Conservation (phyloP, 75 land plant species). For the Ceratopteris richardii region DNA sequence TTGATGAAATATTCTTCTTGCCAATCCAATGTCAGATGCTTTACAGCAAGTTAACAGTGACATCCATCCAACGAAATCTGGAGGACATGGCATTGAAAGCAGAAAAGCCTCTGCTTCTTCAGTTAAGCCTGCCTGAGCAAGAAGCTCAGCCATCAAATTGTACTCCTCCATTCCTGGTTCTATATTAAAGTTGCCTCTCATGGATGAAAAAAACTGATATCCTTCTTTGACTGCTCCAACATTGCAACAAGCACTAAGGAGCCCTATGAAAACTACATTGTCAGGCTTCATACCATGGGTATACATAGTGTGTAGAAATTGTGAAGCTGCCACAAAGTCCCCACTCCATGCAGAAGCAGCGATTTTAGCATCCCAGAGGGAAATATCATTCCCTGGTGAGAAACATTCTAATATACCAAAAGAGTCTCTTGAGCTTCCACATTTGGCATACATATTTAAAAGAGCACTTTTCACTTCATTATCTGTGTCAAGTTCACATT, state of each 20-base stretch:
- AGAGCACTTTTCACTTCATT: neutral
- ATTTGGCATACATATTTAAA: conserved; percentile 14
- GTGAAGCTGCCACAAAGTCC: conserved; percentile 26
- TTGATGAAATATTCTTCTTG: conserved; percentile 31
- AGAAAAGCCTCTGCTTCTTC: conserved; percentile 43
- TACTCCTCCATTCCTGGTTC: conserved; percentile 55
- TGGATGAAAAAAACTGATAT: conserved; percentile 35
- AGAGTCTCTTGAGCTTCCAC: neutral
- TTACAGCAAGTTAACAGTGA: conserved; percentile 53
- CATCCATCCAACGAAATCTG: conserved; percentile 57
- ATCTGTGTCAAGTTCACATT: neutral
- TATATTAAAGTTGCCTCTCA: conserved; percentile 18
- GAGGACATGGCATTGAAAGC: conserved; percentile 46
- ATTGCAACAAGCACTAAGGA: conserved; percentile 63
- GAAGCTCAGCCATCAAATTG: conserved; percentile 53
- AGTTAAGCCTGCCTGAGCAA: conserved; percentile 56
- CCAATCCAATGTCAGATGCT: conserved; percentile 43
- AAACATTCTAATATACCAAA: neutral
- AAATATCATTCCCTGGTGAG: neutral
- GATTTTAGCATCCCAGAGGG: conserved; percentile 37
- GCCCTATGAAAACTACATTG: conserved; percentile 37
- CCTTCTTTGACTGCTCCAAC: conserved; percentile 58
- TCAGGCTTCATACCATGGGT: conserved; percentile 30
- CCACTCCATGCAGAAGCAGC: conserved; percentile 53
- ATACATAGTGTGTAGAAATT: conserved; percentile 42